phyloP scores from a whole-genome alignment of 2,329 filamentous ascomycete genomes.

The Rhytidhysteron rufulum region DNA sequence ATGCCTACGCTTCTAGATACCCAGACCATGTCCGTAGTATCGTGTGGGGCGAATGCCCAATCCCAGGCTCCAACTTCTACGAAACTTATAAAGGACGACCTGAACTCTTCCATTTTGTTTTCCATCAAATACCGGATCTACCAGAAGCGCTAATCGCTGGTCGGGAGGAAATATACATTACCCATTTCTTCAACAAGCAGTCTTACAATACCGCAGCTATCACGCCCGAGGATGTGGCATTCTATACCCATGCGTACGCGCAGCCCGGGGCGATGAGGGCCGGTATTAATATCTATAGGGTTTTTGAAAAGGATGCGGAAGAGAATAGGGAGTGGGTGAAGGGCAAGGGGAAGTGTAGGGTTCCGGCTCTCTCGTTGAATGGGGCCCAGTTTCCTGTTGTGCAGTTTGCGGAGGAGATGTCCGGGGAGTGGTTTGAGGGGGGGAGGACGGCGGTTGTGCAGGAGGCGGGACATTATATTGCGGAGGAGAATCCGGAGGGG shows the following conservation, averaged over 20 bases:
- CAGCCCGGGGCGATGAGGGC: constrained; percentile 30
- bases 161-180: constrained; percentile 40
- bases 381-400: constrained; percentile 18
- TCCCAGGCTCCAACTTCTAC: constrained; percentile 34
- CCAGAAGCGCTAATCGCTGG: constrained; percentile 38
- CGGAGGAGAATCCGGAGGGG: constrained; percentile 18
- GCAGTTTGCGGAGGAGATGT: constrained; percentile 17
- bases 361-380: constrained; percentile 23
- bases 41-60: constrained; percentile 42
- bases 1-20: constrained; percentile 38
- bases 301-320: constrained; percentile 30
- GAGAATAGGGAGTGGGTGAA: constrained; percentile 18
- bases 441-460: constrained; percentile 15
- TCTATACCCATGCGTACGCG: constrained; percentile 35
- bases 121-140: constrained; percentile 39
- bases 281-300: constrained; percentile 28
- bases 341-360: constrained; percentile 19
- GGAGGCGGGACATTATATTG: constrained; percentile 21
- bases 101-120: constrained; percentile 41
- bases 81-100: constrained; percentile 27
- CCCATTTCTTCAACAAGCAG: constrained; percentile 42
- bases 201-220: constrained; percentile 35
- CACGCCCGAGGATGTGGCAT: constrained; percentile 32
- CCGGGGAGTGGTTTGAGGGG: constrained; percentile 14
- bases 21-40: constrained; percentile 33